Evolutionary conservation across 2,329 filamentous ascomycete species (phyloP).

Genomic region (Diplodia sapinea): DNA sequence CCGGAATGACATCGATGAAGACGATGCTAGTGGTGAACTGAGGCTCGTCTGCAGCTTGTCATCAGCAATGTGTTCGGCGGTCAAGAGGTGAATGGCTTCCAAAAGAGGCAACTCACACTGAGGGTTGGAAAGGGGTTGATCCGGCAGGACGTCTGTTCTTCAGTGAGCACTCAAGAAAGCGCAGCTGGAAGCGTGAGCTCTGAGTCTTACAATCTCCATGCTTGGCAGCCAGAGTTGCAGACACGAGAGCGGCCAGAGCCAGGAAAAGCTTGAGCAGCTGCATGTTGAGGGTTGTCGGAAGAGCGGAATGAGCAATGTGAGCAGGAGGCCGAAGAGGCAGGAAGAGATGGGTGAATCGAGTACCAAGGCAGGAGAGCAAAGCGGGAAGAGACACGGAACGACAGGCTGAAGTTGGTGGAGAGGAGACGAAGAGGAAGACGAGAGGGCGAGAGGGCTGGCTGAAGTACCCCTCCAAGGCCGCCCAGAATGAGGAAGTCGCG

Average conservation of each 20-base stretch:
- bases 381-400: conserved; percentile 19
- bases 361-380: not conserved
- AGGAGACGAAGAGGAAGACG: conserved; percentile 24
- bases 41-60: not conserved
- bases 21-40: conserved; percentile 30
- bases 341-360: conserved; percentile 4
- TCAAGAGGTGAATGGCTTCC: not conserved
- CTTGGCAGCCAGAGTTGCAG: conserved; percentile 17
- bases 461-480: not conserved
- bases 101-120: not conserved
- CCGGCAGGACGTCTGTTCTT: not conserved
- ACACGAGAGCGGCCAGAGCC: conserved; percentile 26
- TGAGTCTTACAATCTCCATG: conserved; percentile 12
- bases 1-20: conserved; percentile 40
- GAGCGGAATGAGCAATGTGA: conserved; percentile 2
- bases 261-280: conserved; percentile 25
- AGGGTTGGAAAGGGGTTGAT: not conserved
- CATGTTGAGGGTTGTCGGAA: conserved; percentile 20
- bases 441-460: conserved; percentile 8
- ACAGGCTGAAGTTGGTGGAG: conserved; percentile 29
- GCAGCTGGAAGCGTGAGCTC: not conserved
- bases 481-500: conserved; percentile 6
- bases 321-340: conserved; percentile 4
- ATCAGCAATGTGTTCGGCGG: not conserved
- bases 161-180: conserved; percentile 6